A percentile compares a stretch with the other conserved stretches of the same genome.
These are phyloP conservation scores for Ophiostoma sp. DNA, from an alignment of 2,329 filamentous ascomycete genomes.

Conservation along the genomic window DNA sequence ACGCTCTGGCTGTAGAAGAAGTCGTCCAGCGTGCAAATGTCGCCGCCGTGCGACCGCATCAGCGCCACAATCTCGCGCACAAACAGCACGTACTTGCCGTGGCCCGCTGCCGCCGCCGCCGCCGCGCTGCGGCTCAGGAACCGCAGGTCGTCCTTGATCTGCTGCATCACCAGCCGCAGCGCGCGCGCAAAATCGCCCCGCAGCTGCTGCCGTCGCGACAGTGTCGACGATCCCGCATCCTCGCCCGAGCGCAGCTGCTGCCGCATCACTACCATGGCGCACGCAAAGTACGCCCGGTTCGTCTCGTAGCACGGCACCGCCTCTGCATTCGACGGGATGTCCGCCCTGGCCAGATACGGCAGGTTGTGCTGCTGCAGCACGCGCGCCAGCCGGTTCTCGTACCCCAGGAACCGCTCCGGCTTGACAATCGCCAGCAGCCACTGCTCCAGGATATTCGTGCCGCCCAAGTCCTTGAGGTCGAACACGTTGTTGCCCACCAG, in stretches of 20 bases:
- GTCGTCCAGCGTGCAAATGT: constrained; percentile 49
- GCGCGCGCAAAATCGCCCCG: constrained; percentile 41
- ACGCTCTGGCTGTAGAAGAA: constrained; percentile 54
- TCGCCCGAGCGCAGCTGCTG: constrained; percentile 40
- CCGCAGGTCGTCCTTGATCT: constrained; percentile 48
- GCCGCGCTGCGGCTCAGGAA: constrained; percentile 28
- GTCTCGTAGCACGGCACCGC: constrained; percentile 42
- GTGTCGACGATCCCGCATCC: not conserved
- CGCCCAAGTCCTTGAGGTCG: constrained; percentile 43
- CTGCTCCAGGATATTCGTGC: constrained; percentile 44
- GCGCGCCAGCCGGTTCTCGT: constrained; percentile 48
- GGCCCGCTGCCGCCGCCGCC: constrained; percentile 34
- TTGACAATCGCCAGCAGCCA: constrained; percentile 51
- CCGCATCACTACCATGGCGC: constrained; percentile 48
- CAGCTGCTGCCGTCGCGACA: constrained; percentile 35
- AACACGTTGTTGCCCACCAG: constrained; percentile 45
- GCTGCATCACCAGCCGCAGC: constrained; percentile 47
- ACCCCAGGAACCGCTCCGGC: constrained; percentile 42
- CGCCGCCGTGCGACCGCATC: constrained; percentile 50
- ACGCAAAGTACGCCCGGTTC: constrained; percentile 47
- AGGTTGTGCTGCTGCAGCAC: constrained; percentile 41
- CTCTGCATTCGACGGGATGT: constrained; percentile 34
- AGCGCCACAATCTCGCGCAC: constrained; percentile 48
- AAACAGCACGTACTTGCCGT: constrained; percentile 47
- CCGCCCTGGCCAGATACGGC: constrained; percentile 41